Base-by-base conservation (phyloP, 2,329 filamentous ascomycete genomes). In the Ceratocystis albifundus region DNA sequence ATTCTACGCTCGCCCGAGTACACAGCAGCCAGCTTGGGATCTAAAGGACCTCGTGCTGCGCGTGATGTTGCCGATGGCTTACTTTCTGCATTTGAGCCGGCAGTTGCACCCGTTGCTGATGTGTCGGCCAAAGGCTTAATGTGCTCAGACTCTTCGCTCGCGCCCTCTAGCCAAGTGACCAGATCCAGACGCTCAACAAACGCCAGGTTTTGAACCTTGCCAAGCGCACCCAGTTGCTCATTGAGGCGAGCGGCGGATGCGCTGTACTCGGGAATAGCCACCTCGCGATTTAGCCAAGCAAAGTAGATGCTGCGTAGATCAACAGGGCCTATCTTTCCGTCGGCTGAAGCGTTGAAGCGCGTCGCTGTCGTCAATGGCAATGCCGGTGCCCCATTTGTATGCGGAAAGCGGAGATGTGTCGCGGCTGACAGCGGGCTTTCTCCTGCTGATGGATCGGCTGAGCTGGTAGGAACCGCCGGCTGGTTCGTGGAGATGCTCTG, bases 261-360 rank as follows among this genome's bases (percentile, higher is more conserved):
- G 76, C 96, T 94, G 81, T 97, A 97, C 71, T 96, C 90, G 10
- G 89, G 88, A 70, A 96, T 91, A 65, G 88, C 85, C 66, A 88
- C 85, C 78, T 97, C 93, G 75, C 91, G 90, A 77, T 96, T 95
- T 72, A 89, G 81, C 90, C 91, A 99, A 66, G 91, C 91, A 74
- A 97, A 96, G 79, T 93, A 96, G 76, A 96, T 93, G 74, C 88
- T 94, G 74, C 94, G 90, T 71, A 99, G 80, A 74, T 96, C 90
- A 72, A 96, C 86, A 12, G 50, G 20, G 2, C 61, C 30, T 22
- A 6, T 57, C 3, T 88, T 82, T 66, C 84, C 81, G 71, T 83
- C 84, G 67, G 84, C 83, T n/a, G 90, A 92, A 68, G 89, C 82
- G 36, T 62, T 64, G 79, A 97, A 97, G 71, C 94, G 90, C 70